Evolutionary conservation across 495 filamentous ascomycete genomes (phyloP), one percentile per base, ranked within the genome.

Genomic region (Penicillium samsonianum): DNA sequence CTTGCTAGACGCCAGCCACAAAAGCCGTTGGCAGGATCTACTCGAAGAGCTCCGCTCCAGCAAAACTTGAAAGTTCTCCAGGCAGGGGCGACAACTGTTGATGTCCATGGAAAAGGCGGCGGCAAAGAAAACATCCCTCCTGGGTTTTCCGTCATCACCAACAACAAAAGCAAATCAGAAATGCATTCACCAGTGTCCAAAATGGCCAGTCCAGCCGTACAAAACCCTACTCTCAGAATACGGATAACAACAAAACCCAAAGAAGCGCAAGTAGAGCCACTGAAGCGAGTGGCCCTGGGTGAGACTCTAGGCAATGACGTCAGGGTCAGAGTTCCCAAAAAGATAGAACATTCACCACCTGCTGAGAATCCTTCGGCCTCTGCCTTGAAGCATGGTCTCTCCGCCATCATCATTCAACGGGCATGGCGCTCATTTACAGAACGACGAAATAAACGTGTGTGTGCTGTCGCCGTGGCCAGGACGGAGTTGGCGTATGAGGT

Each of bases 111-210:
- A 16, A 73, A 68, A 48, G 75, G 75, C 55, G 72, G 73, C 0
- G 79, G 78, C 33, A 82, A 82, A 37, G 79, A 80, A 53, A 82
- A 80, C 17, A 65, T 78, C 2, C 77, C 77, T 4, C 77, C 76
- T 5, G 77, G 76, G 2, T 46, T 54, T 35, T 5, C 65, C 1
- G 19, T 51, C 14, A 57, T 60, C 5, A 22, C 47, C 52, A 67
- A 64, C 12, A 56, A 59, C 6, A 71, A 73, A 28, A 35, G 41
- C 8, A 35, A 22, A 19, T 5, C 14, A 12, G 23, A 53, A n/a
- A 22, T 14, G 20, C 28, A 46, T 23, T 25, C 51, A 31, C 9
- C 40, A 5, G 40, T 30, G 23, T 25, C 25, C 53, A 53, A 8
- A 49, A 44, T 17, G 16, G 45, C 6, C 30, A 51, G 38, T 17